Evolutionary conservation across 208 protist species (phyloP), one percentile per base, ranked within the genome.

Genomic region (Trypanosoma rangeli): DNA sequence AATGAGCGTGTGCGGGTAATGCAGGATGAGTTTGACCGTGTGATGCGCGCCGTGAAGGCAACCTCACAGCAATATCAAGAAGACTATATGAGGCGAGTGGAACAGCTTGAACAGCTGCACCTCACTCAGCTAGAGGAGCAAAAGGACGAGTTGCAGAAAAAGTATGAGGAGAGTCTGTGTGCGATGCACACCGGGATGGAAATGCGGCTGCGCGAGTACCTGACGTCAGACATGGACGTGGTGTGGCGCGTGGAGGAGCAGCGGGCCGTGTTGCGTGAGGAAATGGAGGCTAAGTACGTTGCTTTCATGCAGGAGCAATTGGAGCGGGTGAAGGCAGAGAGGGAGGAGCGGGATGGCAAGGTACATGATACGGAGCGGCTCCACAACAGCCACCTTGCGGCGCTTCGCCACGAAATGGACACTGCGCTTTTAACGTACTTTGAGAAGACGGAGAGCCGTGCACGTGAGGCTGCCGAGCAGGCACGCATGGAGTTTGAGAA

Each of bases 111-210:
- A 22, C 63, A 57, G 39, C 54, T 49, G 44, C 65, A 63, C 35
- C 7, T 62, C 9, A 12, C 18, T 18, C 57, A 77, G 7, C 24
- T 72, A 13, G 44, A 64, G 46, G 52, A 70, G 33, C 70, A 63
- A 5, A 31, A 49, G 20, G 42, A 2, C 15, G 56, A 60, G 50
- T 39, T 84, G 22, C 71, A 79, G n/a, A 10, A 44, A 3, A 70
- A 75, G 49, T 82, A 83, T 48, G 78, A 80, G 24, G 52, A 59
- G 28, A 75, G 71, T 42, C 53, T 87, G 2, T 44, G 61, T 16
- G 26, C n/a, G 3, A 70, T 87, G 52, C 71, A 75, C 15, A 65
- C 12, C 4, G 71, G 74, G 9, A 53, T 87, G 3, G 73, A 83
- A 29, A 68, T 48, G 28, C 74, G 68, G 22, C 77, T 77, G 15